Conservation (phyloP, 2,329 filamentous ascomycete species). For the Fusarium sororula region DNA sequence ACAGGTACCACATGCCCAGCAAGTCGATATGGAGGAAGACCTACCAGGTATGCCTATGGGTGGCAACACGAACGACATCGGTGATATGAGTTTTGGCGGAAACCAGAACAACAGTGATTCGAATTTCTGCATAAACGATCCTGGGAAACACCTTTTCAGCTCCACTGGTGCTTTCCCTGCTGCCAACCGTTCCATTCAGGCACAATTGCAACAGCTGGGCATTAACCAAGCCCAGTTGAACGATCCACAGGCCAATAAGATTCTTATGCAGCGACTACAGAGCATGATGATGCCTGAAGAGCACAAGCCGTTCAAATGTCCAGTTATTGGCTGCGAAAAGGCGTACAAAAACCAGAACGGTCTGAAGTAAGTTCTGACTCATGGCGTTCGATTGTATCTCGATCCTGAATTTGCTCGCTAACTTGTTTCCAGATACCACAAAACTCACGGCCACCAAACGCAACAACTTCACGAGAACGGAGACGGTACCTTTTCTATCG, state of each 20-base stretch:
- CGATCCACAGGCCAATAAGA: slow-evolving; percentile 76
- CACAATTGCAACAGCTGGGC: slow-evolving; percentile 76
- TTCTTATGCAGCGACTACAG: slow-evolving; percentile 65
- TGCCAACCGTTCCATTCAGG: slow-evolving; percentile 71
- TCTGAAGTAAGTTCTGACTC: slow-evolving; percentile 76
- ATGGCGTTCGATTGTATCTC: background rate
- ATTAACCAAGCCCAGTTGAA: slow-evolving; percentile 80
- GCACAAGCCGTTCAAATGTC: slow-evolving; percentile 96
- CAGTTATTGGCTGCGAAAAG: slow-evolving; percentile 98
- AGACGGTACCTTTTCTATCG: slow-evolving; percentile 97
- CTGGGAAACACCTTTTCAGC: slow-evolving; percentile 91
- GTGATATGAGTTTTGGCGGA: slow-evolving; percentile 64
- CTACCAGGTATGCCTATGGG: slow-evolving; percentile 71
- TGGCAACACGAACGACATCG: slow-evolving; percentile 61
- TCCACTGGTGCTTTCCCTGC: slow-evolving; percentile 77
- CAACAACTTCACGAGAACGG: slow-evolving; percentile 97
- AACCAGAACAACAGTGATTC: slow-evolving; percentile 50
- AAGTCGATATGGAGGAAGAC: slow-evolving; percentile 77
- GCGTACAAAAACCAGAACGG: slow-evolving; percentile 99
- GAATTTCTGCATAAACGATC: slow-evolving; percentile 83
- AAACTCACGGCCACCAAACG: slow-evolving; percentile 91
- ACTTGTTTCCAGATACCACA: slow-evolving; percentile 67
- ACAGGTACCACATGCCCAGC: slow-evolving; percentile 69
- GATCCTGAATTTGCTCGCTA: slow-evolving; percentile 3
- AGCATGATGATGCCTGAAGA: slow-evolving; percentile 81